A percentile compares a stretch with the other conserved stretches of the same genome.
Conservation (phyloP, 2,329 filamentous ascomycete species). For the Sporothrix brunneoviolacea region DNA sequence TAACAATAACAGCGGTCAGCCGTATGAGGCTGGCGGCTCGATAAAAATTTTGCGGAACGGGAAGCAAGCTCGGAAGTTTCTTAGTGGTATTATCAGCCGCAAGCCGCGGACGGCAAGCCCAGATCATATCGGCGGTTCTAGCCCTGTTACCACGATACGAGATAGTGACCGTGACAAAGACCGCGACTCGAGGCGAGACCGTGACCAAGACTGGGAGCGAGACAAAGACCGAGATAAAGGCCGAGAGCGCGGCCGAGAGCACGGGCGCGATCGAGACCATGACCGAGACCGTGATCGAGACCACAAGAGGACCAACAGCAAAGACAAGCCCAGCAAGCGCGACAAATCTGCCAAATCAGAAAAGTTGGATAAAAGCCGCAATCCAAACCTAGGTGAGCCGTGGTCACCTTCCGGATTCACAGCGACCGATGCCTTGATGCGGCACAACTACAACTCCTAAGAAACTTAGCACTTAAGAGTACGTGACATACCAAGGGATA, state of each 20-base stretch:
- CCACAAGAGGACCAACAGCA: constrained; percentile 4
- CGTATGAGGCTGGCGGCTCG: constrained; percentile 28
- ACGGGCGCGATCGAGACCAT: constrained; percentile 18
- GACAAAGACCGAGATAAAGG: constrained; percentile 18
- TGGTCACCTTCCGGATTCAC: constrained; percentile 9
- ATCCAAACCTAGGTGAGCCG: constrained; percentile 14
- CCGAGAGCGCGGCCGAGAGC: constrained; percentile 2
- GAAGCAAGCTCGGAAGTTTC: constrained; percentile 35
- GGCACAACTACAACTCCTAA: neutral
- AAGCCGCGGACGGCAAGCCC: constrained; percentile 25
- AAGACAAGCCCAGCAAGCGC: constrained; percentile 3
- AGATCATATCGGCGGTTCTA: constrained; percentile 17
- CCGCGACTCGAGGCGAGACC: neutral
- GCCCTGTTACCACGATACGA: neutral
- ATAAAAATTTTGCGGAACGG: constrained; percentile 32
- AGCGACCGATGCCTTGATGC: neutral
- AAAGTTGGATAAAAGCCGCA: constrained; percentile 12
- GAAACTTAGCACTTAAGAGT: no score
- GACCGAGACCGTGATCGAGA: constrained; percentile 19
- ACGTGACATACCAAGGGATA: no score
- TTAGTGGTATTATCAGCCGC: constrained; percentile 35
- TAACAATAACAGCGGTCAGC: constrained; percentile 22
- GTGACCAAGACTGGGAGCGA: constrained; percentile 11
- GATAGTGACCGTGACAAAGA: neutral
- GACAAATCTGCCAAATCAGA: constrained; percentile 5